These are phyloP conservation scores for Xanthoconium separans DNA, from an alignment of 1,284 basidiomycete genomes.

Conservation along the genomic window DNA sequence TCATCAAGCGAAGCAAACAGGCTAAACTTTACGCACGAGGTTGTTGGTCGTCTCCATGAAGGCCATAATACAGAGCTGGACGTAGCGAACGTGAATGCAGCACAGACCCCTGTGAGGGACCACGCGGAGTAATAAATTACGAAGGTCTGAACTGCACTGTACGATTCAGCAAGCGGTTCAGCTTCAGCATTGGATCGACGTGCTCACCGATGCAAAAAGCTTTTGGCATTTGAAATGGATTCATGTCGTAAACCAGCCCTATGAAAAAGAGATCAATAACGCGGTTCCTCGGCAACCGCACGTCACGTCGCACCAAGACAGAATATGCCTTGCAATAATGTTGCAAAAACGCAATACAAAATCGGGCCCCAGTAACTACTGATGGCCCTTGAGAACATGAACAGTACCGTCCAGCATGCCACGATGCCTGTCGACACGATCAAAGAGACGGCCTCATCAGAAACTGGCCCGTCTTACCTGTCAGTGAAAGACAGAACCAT, in stretches of 20 bases:
- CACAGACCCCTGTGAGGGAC: constrained; percentile 49
- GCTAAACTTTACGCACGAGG: constrained; percentile 27
- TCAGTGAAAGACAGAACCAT: constrained; percentile 29
- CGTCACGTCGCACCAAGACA: constrained; percentile 24
- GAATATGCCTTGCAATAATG: constrained; percentile 27
- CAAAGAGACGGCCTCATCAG: neutral
- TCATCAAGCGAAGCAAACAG: neutral
- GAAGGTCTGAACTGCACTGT: constrained; percentile 18
- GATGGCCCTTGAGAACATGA: constrained; percentile 21
- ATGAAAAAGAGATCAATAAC: constrained; percentile 8
- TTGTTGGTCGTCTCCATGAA: constrained; percentile 35
- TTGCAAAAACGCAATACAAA: constrained; percentile 25
- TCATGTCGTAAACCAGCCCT: constrained; percentile 67
- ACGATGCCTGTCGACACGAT: constrained; percentile 18
- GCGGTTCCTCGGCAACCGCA: neutral
- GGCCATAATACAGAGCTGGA: constrained; percentile 48
- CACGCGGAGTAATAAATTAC: constrained; percentile 43
- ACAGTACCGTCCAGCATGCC: constrained; percentile 24
- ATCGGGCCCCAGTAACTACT: constrained; percentile 22
- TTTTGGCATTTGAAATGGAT: constrained; percentile 54
- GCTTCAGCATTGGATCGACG: neutral
- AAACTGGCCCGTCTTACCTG: constrained; percentile 12
- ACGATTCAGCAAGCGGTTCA: neutral
- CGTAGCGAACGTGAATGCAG: constrained; percentile 50
- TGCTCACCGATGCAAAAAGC: constrained; percentile 55